Evolutionary conservation across 78 protist species (phyloP), one percentile per base, ranked within the genome.

Genomic region (Chrysochromulina tobinii): DNA sequence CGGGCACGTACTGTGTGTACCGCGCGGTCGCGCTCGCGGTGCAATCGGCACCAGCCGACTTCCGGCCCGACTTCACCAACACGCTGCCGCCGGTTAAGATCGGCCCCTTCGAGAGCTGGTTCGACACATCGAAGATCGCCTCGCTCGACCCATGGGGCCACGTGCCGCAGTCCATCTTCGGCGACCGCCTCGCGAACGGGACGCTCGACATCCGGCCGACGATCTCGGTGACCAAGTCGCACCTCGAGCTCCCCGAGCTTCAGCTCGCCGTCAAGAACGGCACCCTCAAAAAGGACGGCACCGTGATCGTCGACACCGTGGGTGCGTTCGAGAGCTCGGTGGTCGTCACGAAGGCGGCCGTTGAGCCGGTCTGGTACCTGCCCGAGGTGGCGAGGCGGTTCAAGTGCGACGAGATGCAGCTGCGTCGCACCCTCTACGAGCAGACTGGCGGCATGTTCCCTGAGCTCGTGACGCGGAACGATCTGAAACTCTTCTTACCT

Each of bases 131-230:
- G 27, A 9, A 20, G 61, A 90, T 90, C 18, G 93, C 83, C 58
- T 81, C 89, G 69, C 51, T 90, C 61, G 93, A 90, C 89, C 93
- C 93, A 54, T 90, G 93, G 93, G 93, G 93, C 8, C 87, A 61
- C 81, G 68, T 83, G 1, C 27, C 68, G 23, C 55, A 51, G 75
- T 66, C 25, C 3, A 55, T n/a, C 88, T 90, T 83, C 67, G 90
- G 14, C 11, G 57, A 79, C 11, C 53, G 84, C 64, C 23, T 90
- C 25, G 3, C 48, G 54, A 7, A 61, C n/a, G 93, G 89, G 61
- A 27, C 14, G 84, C 50, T 69, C 69, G 93, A 90, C 58, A 4
- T 90, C 21, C 93, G 93, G n/a, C 93, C 93, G n/a, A 67, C 93
- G 21, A 90, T 90, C 83, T 69, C 89, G 27, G 48, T 90, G n/a